These are phyloP conservation scores for Myxozyma vanderwaltii DNA, from an alignment of 805 yeast species.

Conservation along the genomic window DNA sequence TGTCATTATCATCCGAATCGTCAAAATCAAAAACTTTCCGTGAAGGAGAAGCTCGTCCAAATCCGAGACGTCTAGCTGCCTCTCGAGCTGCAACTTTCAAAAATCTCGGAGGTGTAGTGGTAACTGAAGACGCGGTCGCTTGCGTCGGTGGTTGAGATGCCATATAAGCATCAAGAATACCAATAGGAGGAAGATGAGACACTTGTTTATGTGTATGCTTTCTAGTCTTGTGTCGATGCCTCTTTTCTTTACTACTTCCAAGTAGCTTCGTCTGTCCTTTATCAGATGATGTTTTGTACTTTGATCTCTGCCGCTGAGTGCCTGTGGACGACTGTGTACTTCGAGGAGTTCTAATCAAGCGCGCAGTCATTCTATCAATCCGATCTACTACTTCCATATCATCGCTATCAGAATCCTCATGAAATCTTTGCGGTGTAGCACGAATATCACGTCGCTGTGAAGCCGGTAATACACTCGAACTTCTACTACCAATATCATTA, in stretches of 20 bases:
- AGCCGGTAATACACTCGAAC: neutral
- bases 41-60: slow-evolving; percentile 26
- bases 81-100: slow-evolving; percentile 29
- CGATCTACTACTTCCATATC: slow-evolving; percentile 19
- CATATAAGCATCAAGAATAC: slow-evolving; percentile 30
- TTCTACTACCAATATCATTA: slow-evolving; percentile 6
- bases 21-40: slow-evolving; percentile 28
- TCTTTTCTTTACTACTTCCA: neutral
- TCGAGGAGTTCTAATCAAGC: slow-evolving; percentile 5
- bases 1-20: slow-evolving; percentile 27
- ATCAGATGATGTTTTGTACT: neutral
- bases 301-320: neutral
- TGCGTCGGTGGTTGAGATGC: neutral
- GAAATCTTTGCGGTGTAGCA: neutral
- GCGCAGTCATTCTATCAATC: slow-evolving; percentile 20
- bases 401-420: slow-evolving; percentile 5
- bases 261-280: neutral
- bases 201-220: neutral
- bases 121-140: neutral
- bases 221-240: neutral
- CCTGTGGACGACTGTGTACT: slow-evolving; percentile 17
- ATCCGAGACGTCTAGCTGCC: slow-evolving; percentile 14
- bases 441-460: neutral
- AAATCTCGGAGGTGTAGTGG: slow-evolving; percentile 22
- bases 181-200: slow-evolving; percentile 11